Base-by-base conservation (phyloP, 2,329 filamentous ascomycete species). In the Daldinia sp. region DNA sequence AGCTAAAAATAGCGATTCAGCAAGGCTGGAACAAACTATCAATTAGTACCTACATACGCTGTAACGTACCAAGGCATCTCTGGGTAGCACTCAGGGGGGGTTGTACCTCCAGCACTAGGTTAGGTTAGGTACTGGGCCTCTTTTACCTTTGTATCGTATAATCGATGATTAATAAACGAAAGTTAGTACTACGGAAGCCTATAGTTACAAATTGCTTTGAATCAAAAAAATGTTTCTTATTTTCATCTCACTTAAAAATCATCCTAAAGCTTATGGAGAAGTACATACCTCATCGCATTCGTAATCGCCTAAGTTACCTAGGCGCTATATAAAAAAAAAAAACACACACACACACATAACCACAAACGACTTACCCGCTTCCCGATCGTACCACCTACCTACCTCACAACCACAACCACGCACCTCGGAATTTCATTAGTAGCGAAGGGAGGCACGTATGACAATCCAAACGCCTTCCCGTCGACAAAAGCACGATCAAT, bases 1-100 rank as follows among this genome's bases (percentile, higher is more conserved):
- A 19, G 32, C 54, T 62, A 62, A 53, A 52, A 52, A 62, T 61
- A 57, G 51, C 8, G 15, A 39, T 43, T 11, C 19, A 11, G 19
- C 19, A 43, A 11, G 19, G 39, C 19, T 43, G 19, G 10, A 21
- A 41, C 37, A 11, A 35, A 35, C n/a, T 8, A 8, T 35, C 15
- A 35, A 35, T 35, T 17, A 35, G 32, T 45, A 45, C 13, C 10
- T 45, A 25, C 21, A 23, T 45, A 45, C 39, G 21, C 21, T 45
- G 21, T 45, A 43, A 43, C 39, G 19, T 37, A 37, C 34, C 34
- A 19, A 17, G 15, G 34, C 34, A 43, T 6, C 15, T 15, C 15
- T 15, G 39, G 39, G 39, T 43, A 25, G 39, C 39, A 43, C 39
- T 43, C 21, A 43, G 39, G 39, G 39, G 39, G 3, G 25, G 8